Evolutionary conservation across 2,329 filamentous ascomycete species (phyloP).

Genomic region (Calonectria pseudoreteaudii): DNA sequence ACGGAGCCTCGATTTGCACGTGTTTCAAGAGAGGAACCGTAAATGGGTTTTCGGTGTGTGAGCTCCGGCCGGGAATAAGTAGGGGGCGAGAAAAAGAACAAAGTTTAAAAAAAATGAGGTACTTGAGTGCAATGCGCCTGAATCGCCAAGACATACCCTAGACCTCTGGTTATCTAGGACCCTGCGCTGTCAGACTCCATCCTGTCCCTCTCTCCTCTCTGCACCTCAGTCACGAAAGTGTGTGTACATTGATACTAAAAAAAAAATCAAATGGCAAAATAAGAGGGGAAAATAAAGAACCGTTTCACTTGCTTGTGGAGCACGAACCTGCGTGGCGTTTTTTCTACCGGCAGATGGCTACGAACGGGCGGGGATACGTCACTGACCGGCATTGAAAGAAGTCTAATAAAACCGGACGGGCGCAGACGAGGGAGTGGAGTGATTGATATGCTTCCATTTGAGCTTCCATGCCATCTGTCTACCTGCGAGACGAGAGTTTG

Average conservation of each 20-base stretch:
- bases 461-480: slow-evolving; percentile 11
- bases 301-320: slow-evolving; percentile 6
- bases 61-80: neutral
- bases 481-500: slow-evolving; percentile 13
- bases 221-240: neutral
- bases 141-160: neutral
- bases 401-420: slow-evolving; percentile 20
- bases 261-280: too few species aligned
- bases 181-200: neutral
- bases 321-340: slow-evolving; percentile 21
- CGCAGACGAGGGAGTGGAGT: slow-evolving; percentile 7
- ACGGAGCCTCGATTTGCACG: slow-evolving; percentile 8
- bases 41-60: neutral
- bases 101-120: neutral
- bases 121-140: neutral
- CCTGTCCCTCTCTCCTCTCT: neutral
- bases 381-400: slow-evolving; percentile 16
- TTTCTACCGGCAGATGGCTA: slow-evolving; percentile 16
- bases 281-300: too few species aligned
- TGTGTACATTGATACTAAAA: neutral
- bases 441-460: slow-evolving; percentile 21
- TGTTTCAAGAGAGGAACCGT: neutral
- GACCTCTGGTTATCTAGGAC: neutral
- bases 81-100: neutral
- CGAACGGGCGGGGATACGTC: slow-evolving; percentile 25